Evolutionary conservation across 371 early-diverging fungal genomes (phyloP), one percentile per base, ranked within the genome.

Genomic region (Mortierella sp.): DNA sequence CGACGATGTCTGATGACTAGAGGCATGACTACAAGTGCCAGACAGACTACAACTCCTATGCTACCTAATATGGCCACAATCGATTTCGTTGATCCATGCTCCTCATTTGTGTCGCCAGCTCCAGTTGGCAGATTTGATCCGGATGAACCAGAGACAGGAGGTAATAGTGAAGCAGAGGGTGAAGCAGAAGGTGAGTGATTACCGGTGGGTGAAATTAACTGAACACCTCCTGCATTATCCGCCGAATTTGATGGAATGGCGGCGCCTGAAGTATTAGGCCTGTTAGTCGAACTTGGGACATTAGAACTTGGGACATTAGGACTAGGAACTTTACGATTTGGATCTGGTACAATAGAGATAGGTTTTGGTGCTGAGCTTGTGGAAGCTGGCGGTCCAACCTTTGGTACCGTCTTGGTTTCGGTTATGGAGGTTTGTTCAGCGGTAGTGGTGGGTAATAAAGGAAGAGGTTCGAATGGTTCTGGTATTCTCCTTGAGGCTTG

Each of bases 1-100:
- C 63, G 60, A 22, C 76, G 71, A 13, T 49, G 49, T 37, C 64
- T 55, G 60, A 70, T 66, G 45, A 76, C 59, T 26, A 53, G n/a
- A 9, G 53, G 29, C 35, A 40, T 37, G 26, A 28, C 26, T 37
- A 55, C 54, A 34, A 64, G 9, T 15, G 35, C 47, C 23, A 54
- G 9, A 37, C 28, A 45, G 2, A 28, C 37, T 19, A 49, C 35
- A 60, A 31, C 34, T 15, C 68, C 51, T 10, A 42, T 0, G n/a
- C 62, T 17, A 17, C 17, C n/a, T 8, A 54, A 3, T 12, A 42
- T 22, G 10, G 47, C 60, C 9, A 42, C 9, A 4, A 40, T 6
- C 22, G 40, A 13, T 13, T 22, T 42, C 17, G 35, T 22, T 42
- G 26, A 12, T 19, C 58, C 15, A 60, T 60, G 40, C 3, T 23